A percentile compares a stretch with the other conserved stretches of the same genome.
Evolutionary conservation across 2,329 filamentous ascomycete genomes (phyloP).

Genomic region (Exophiala phaeomuriformis): DNA sequence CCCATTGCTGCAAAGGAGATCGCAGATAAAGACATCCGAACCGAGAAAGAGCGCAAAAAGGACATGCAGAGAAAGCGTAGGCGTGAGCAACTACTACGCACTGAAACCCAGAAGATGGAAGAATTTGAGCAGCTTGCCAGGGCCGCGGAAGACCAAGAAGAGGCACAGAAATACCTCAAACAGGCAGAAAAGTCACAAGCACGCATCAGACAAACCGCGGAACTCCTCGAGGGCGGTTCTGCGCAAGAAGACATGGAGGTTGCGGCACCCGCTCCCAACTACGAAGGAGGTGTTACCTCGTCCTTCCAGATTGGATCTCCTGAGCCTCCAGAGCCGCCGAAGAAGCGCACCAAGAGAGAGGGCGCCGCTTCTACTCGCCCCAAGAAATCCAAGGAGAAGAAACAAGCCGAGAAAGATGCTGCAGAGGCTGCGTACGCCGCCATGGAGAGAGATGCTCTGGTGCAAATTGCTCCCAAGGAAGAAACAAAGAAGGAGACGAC

Average conservation of each 20-base stretch:
- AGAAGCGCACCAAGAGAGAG: conserved; percentile 48
- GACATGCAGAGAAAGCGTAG: conserved; percentile 98
- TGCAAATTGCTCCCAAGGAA: conserved; percentile 52
- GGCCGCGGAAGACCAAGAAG: conserved; percentile 71
- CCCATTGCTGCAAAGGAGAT: conserved; percentile 78
- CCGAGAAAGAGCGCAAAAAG: conserved; percentile 98
- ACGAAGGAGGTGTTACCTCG: conserved; percentile 78
- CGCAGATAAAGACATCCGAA: conserved; percentile 78
- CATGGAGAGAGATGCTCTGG: conserved; percentile 37
- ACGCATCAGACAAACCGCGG: conserved; percentile 84
- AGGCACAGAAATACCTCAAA: conserved; percentile 69
- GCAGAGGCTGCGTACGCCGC: conserved; percentile 84
- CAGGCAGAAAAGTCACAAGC: conserved; percentile 87
- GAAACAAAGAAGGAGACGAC: conserved; percentile 41
- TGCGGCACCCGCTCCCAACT: conserved; percentile 66
- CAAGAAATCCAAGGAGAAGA: conserved; percentile 78
- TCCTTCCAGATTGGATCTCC: conserved; percentile 67
- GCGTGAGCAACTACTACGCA: conserved; percentile 86
- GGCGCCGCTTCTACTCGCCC: conserved; percentile 52
- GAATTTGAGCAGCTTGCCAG: conserved; percentile 70
- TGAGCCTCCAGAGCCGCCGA: conserved; percentile 42
- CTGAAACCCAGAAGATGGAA: conserved; percentile 76
- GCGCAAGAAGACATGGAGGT: conserved; percentile 65
- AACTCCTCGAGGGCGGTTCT: conserved; percentile 69
- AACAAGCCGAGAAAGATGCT: conserved; percentile 62